Base-by-base conservation (phyloP, 805 yeast species). In the Starmera amethionina region DNA sequence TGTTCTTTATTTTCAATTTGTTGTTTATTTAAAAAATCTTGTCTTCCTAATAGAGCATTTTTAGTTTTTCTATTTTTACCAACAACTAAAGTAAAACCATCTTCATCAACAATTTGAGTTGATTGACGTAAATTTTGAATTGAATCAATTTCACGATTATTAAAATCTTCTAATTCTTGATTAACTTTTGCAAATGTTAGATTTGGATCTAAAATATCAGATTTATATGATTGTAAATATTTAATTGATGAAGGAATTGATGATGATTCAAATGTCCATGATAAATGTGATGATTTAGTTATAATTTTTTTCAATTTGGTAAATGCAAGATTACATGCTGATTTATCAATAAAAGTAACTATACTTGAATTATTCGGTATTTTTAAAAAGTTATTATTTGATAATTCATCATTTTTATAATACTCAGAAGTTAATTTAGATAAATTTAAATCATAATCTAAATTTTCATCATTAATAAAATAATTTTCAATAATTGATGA, bases 21-120 rank as follows among this genome's bases (percentile, higher is more conserved):
- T 13, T 58, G 61, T 30, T 64, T 62, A 22, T 63, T 59, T 4
- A 71, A 65, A 28, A 56, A 49, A 46, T 65, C 62, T 42, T 65
- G 72, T 52, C 74, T 70, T 34, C 84, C 84, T 58, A 78, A 48
- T 32, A 87, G 68, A 45, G 84, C 84, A 46, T 78, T 76, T 59
- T 81, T 75, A 3, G 93, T 79, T 68, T 85, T 87, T 46, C 95
- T 75, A 55, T 85, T 89, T 38, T 85, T 72, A 10, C 93, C 87
- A 16, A 88, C 95, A 35, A 89, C 97, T 54, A 84, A 64, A 1
- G 95, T 87, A 63, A 89, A 89, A 3, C 97, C 97, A 58, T 89
- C 97, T 47, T 83, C 96, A 58, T 89, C 97, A 4, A 88, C 93
- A 29, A 75, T 52, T 35, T 74, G 70, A 25, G 73, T 70, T 65